Evolutionary conservation across 257 asterid species (phyloP), one percentile per base, ranked within the genome.

Genomic region (Ballota nigra): DNA sequence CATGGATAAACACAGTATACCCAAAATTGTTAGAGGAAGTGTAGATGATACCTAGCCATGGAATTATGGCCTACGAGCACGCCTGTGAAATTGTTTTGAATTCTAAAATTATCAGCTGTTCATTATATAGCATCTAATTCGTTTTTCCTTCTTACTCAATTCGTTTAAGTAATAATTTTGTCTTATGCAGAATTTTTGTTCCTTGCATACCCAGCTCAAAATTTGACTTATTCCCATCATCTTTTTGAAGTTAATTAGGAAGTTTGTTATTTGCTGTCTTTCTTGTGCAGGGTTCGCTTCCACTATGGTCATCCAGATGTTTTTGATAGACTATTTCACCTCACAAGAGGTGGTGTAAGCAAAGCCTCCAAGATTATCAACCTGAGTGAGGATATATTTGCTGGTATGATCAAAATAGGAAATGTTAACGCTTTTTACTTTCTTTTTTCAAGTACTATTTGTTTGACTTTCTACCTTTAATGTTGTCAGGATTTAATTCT

Each of bases 251-350:
- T 45, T 51, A 20, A 51, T 22, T 52, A 19, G 7, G 65, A 22
- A 58, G 40, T 51, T 15, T 60, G 6, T 63, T 33, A 12, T 68
- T 31, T 43, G 38, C 52, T 67, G 19, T 33, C 69, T 34, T 57
- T 4, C 38, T 45, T 63, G 41, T 64, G 15, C 63, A 81, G 85
- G 80, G 85, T 81, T 66, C 82, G 85, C 52, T 77, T 81, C 52
- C 85, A 81, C 51, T 81, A 81, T 62, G 85, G 85, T 5, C 85
- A 81, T 81, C 85, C 85, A 19, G 85, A 81, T 81, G 82, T 81
- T 62, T 81, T 81, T 41, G 86, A 82, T 66, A 76, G 86, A 66
- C 36, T 82, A 71, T 82, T 79, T 63, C 84, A 79, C 79, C 77
- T 82, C 31, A 79, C 82, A 18, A 76, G 84, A 70, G 86, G 86